Base-by-base conservation (phyloP, 352 stramenopile genomes). In the Phytophthora kernoviae region DNA sequence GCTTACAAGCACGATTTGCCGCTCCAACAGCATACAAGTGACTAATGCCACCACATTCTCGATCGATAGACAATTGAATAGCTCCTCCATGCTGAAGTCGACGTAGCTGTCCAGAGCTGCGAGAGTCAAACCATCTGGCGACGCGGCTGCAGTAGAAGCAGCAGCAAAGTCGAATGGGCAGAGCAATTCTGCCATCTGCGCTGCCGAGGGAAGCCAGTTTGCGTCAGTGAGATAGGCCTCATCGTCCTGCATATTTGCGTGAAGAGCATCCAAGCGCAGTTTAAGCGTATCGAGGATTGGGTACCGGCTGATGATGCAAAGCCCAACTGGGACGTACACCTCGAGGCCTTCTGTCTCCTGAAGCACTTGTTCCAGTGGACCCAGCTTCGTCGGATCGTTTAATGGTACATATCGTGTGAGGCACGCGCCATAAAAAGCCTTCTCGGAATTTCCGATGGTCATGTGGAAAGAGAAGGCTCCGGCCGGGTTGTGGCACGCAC, bases 221-320 rank as follows among this genome's bases (percentile, higher is more conserved):
- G 73, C 64, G 40, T 84, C 75, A 21, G 69, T 66, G 26, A 87
- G 64, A 39, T 91, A 93, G 0, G 30, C 37, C 0, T 79, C 78
- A 21, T 91, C 76, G 42, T 84, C 57, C 27, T 88, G 65, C 60
- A 91, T 75, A 21, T 73, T 64, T 5, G 80, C 32, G 30, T 95
- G 84, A 10, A 95, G 55, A 18, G 70, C 66, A 27, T 89, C 74
- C 21, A 95, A 68, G 4, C 86, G 81, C 27, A 80, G 62, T 59
- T 91, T 91, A 14, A 95, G 65, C 20, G 86, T 93, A 55, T 93
- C 72, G 40, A 95, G 72, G 58, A 93, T 87, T 11, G 86, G 86
- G 49, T 89, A 92, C 4, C 84, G 79, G 45, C 84, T 93, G 33
- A 95, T 85, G 21, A 95, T 68, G 55, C 86, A 93, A n/a, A 95